Evolutionary conservation across 2,329 filamentous ascomycete species (phyloP).

Genomic region (Ceratocystis cacaofunesta): DNA sequence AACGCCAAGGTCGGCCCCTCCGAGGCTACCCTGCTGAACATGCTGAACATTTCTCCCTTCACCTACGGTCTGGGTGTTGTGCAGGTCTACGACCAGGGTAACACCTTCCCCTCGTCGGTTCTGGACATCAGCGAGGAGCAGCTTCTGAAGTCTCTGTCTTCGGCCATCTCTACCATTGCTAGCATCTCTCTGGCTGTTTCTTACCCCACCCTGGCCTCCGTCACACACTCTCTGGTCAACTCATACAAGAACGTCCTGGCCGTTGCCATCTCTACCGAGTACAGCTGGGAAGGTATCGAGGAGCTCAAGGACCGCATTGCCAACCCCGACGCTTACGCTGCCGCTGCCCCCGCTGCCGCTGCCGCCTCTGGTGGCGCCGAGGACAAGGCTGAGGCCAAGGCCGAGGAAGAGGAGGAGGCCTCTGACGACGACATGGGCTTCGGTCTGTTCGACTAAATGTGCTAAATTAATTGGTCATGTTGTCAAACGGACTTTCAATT

Average conservation of each 20-base stretch:
- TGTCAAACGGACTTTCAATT: conserved; percentile 69
- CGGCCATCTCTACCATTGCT: conserved; percentile 75
- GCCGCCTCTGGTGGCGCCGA: conserved; percentile 37
- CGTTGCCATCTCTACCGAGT: conserved; percentile 78
- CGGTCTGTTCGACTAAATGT: conserved; percentile 56
- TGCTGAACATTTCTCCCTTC: conserved; percentile 99
- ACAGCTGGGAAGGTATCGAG: conserved; percentile 89
- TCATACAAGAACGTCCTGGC: conserved; percentile 92
- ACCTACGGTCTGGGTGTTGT: conserved; percentile 94
- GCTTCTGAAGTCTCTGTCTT: conserved; percentile 69
- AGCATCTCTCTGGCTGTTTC: conserved; percentile 79
- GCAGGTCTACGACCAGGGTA: conserved; percentile 96
- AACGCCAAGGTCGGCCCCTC: conserved; percentile 92
- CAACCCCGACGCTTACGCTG: conserved; percentile 93
- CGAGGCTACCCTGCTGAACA: conserved; percentile 96
- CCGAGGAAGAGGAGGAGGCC: conserved; percentile 53
- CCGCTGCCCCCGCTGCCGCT: conserved; percentile 58
- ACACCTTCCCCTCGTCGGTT: conserved; percentile 72
- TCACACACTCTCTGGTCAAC: conserved; percentile 95
- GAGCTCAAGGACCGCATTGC: conserved; percentile 99
- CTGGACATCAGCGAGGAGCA: conserved; percentile 92
- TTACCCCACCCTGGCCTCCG: conserved; percentile 91
- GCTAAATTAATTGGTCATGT: conserved; percentile 32
- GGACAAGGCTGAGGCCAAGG: conserved; percentile 45
- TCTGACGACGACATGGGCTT: conserved; percentile 34